These are phyloP conservation scores for Bryoglossum gracile DNA, from an alignment of 495 filamentous ascomycete genomes.

Conservation along the genomic window DNA sequence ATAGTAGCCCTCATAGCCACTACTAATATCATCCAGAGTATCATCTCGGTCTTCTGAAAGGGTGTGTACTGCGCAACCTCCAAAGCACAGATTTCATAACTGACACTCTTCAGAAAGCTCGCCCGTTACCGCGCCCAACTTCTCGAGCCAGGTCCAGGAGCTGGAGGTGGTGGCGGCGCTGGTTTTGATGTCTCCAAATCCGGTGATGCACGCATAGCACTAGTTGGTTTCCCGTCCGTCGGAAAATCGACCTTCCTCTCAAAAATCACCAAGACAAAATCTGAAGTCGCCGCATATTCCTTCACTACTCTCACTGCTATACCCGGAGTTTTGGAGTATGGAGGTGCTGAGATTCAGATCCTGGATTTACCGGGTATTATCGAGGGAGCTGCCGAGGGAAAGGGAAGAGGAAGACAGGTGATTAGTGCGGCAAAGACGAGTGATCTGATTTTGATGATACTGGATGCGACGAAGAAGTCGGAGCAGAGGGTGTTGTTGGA, in stretches of 20 bases:
- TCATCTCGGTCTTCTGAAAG: constrained; percentile 95
- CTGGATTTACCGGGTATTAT: constrained; percentile 99
- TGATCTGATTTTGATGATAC: constrained; percentile 92
- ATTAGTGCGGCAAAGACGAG: constrained; percentile 99
- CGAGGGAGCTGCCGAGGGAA: constrained; percentile 93
- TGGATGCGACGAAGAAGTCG: constrained; percentile 94
- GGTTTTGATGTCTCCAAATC: constrained; percentile 98
- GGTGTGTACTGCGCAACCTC: constrained; percentile 43
- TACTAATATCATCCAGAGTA: constrained; percentile 59
- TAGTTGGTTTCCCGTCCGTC: constrained; percentile 97
- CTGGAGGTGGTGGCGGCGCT: constrained; percentile 61
- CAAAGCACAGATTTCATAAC: constrained; percentile 17
- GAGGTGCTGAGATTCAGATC: constrained; percentile 96
- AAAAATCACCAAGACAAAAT: constrained; percentile 98
- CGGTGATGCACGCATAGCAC: constrained; percentile 92
- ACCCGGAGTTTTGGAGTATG: constrained; percentile 96
- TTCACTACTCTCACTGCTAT: constrained; percentile 99
- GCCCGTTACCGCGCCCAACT: constrained; percentile 92
- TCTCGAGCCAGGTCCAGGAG: constrained; percentile 79
- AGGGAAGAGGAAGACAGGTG: constrained; percentile 92
- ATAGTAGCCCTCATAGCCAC: neutral
- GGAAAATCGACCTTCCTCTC: constrained; percentile 98
- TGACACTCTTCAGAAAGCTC: constrained; percentile 66
- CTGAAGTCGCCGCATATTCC: constrained; percentile 90
- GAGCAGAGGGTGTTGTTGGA: constrained; percentile 90